Evolutionary conservation across 805 yeast species (phyloP).

Genomic region (Barnettozyma vustinii): DNA sequence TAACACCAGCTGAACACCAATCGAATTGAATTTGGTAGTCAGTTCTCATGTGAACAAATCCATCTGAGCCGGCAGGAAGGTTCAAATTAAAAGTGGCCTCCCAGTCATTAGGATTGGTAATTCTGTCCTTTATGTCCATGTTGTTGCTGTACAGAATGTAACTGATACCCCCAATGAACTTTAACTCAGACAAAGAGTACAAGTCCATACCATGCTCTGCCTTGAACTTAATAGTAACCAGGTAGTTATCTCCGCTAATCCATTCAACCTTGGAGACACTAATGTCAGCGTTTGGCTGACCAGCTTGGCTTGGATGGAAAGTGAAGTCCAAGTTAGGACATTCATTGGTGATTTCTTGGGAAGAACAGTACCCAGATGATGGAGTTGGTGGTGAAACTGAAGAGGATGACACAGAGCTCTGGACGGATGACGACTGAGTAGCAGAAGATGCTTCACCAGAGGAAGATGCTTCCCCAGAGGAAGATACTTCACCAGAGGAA

Average conservation of each 20-base stretch:
- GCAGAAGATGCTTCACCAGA: too few species aligned
- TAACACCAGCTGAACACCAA: conserved; percentile 23
- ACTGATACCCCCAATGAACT: conserved; percentile 3
- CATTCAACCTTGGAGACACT: conserved; percentile 3
- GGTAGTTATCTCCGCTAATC: conserved; percentile 3
- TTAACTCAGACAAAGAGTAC: conserved; percentile 5
- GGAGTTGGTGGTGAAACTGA: too few species aligned
- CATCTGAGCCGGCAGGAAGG: background rate
- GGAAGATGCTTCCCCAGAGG: too few species aligned
- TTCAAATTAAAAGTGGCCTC: background rate
- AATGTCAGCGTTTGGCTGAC: background rate
- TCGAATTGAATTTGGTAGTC: conserved; percentile 20
- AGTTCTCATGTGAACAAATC: conserved; percentile 5
- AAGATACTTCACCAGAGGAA: too few species aligned
- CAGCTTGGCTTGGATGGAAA: background rate
- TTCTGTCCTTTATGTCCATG: background rate
- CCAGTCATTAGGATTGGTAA: conserved; percentile 8
- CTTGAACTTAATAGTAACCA: conserved; percentile 6
- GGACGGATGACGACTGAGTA: too few species aligned
- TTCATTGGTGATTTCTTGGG: background rate
- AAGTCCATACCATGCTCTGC: background rate
- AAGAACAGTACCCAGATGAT: background rate
- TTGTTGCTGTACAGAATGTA: background rate
- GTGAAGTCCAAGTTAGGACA: conserved; percentile 2
- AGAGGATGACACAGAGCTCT: too few species aligned